These are phyloP conservation scores for Haematococcus sp. DNA, from an alignment of 139 green algal species.

Conservation along the genomic window DNA sequence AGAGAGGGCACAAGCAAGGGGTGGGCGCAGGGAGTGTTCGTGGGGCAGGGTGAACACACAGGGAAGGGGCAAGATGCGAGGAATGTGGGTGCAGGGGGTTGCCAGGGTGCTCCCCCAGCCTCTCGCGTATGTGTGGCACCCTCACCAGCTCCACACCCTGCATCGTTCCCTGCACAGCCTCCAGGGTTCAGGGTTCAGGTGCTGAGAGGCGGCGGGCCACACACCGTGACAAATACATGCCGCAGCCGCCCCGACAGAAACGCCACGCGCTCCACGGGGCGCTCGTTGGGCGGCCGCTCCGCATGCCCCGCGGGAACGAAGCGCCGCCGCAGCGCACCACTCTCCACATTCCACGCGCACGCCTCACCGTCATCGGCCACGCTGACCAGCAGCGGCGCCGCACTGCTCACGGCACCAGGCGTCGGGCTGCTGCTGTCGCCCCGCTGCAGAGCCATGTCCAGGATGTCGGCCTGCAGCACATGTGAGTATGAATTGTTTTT, in stretches of 20 bases:
- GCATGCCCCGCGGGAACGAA: slow-evolving; percentile 12
- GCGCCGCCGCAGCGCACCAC: slow-evolving; percentile 1
- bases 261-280: slow-evolving; percentile 39
- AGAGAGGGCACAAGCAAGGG: too few relatives aligned
- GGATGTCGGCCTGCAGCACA: slow-evolving; percentile 52
- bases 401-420: too few relatives aligned
- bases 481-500: too few relatives aligned
- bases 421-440: slow-evolving; percentile 21
- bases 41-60: too few relatives aligned
- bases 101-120: too few relatives aligned
- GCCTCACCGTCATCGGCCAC: slow-evolving; percentile 42
- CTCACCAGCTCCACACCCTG: too few relatives aligned
- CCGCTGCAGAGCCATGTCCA: slow-evolving; percentile 42
- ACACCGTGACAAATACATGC: slow-evolving; percentile 38
- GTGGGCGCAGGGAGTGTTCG: too few relatives aligned
- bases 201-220: too few relatives aligned
- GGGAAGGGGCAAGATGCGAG: too few relatives aligned
- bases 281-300: slow-evolving; percentile 39
- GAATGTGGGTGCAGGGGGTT: too few relatives aligned
- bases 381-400: slow-evolving; percentile 42
- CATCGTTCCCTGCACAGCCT: slow-evolving; percentile 20
- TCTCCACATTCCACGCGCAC: slow-evolving; percentile 33
- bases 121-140: too few relatives aligned
- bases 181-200: slow-evolving; percentile 28
- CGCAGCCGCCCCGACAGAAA: slow-evolving; percentile 43